Base-by-base conservation (phyloP, 495 filamentous ascomycete species). In the Ramalina peruviana region DNA sequence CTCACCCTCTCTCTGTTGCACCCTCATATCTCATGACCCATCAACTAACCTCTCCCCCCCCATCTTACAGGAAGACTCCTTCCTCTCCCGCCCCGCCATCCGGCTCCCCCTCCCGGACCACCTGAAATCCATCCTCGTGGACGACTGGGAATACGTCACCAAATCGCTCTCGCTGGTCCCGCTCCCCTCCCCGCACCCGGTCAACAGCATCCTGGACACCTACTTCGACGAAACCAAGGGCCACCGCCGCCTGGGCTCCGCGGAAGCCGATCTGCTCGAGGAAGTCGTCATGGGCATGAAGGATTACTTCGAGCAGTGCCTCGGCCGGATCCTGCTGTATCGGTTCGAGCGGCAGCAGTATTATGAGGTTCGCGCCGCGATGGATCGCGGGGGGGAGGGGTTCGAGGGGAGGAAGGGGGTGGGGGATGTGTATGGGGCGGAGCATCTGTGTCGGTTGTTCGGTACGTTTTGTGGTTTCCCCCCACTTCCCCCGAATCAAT, bases 111-210 rank as follows among this genome's bases (percentile, higher is more conserved):
- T 75, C 39, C 86, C 92, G 3, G 92, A 97, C 59, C 76, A 81
- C 46, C 67, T 98, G 44, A 96, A 96, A 67, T 81, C 82, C 16
- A 69, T 92, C 40, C 80, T 98, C 3, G 92, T 98, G 37, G 92
- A 98, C 58, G 92, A 98, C 67, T 98, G 92, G 92, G 92, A 98
- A 66, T 93, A 94, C 57, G 79, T 96, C 44, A 98, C 92, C 43
- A 97, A 97, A 72, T 87, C 89, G 59, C 77, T 83, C 53, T 82
- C 86, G 57, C 79, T 96, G 3, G 86, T 95, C 15, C 78, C 81
- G 0, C 72, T 98, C 10, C 92, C 92, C 0, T 77, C 83, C n/a
- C 68, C 73, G 20, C 72, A 79, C 44, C 80, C 86, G 2, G 85
- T 89, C 47, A 75, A 77, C 50, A 64, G 79, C 49, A 89, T 98